These are phyloP conservation scores for Botrytis pseudocinerea DNA, from an alignment of 2,329 filamentous ascomycete genomes.

Conservation along the genomic window DNA sequence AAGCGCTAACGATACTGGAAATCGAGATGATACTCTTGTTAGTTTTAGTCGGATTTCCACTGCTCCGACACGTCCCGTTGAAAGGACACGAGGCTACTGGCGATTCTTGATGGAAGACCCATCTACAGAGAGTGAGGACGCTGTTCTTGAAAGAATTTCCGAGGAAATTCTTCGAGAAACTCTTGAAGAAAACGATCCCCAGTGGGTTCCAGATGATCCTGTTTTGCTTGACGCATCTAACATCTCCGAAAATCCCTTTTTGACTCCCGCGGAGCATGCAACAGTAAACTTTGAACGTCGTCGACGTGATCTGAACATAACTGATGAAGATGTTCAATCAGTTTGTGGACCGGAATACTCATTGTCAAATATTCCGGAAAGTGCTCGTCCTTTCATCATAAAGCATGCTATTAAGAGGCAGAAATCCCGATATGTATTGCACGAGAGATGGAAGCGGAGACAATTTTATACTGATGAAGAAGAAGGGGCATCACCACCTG, in stretches of 20 bases:
- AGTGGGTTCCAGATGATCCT: background rate
- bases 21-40: conserved; percentile 61
- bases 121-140: conserved; percentile 30
- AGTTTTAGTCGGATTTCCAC: conserved; percentile 24
- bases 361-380: conserved; percentile 31
- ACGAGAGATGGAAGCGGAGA: conserved; percentile 73
- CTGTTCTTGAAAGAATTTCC: conserved; percentile 27
- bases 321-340: conserved; percentile 38
- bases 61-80: background rate
- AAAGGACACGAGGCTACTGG: conserved; percentile 33
- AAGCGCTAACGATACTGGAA: conserved; percentile 60
- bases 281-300: conserved; percentile 29
- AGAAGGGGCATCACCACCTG: conserved; percentile 68
- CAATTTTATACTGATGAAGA: conserved; percentile 85
- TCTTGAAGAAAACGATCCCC: background rate
- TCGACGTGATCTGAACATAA: conserved; percentile 35
- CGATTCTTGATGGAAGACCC: conserved; percentile 37
- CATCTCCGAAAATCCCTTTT: background rate
- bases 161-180: background rate
- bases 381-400: conserved; percentile 34
- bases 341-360: conserved; percentile 35
- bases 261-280: background rate
- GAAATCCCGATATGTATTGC: conserved; percentile 44
- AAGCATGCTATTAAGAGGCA: conserved; percentile 34
- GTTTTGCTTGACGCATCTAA: background rate